Base-by-base conservation (phyloP, 78 protist genomes). In the Monocercomonoides exilis region DNA sequence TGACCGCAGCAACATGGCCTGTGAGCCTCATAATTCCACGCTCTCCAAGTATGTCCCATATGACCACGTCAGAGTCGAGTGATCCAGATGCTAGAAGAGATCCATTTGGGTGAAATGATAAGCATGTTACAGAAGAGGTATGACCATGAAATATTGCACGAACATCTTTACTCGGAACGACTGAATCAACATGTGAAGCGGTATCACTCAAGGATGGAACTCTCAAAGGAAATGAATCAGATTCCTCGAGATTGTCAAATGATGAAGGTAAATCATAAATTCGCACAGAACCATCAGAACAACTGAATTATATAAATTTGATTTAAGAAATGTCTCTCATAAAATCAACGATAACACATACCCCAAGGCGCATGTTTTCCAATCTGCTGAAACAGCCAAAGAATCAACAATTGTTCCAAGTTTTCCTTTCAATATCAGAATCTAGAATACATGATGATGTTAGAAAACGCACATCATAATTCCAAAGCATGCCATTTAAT, bases 11-110 rank as follows among this genome's bases (percentile, higher is more conserved):
- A 6, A 43, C 43, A 32, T 32, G 11, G 5, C 41, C 70, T 21
- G 2, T 1, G 2, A 35, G 45, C 45, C 80, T 36, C 85, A 46
- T 88, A 41, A 91, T n/a, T 2, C 98, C 98, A 3, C 87, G 3
- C 85, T 95, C 95, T 1, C 91, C 91, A 3, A 92, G 90, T 29
- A 93, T 80, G 45, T 96, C 99, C 99, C 99, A 96, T 2, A 94
- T 91, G 0, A 95, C 87, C 4, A 95, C 44, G 85, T 93, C 92
- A 0, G 96, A 93, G 89, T 96, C 98, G 5, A 4, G 38, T 0
- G 91, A 3, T 44, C 97, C 97, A 2, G 96, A 91, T 2, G 85
- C 89, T 3, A 96, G 93, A 44, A 38, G 46, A 35, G 88, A 6
- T 11, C 93, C 96, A 2, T 81, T 64, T 1, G 5, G 33, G 46